These are phyloP conservation scores for Onygenales sp. DNA, from an alignment of 2,329 filamentous ascomycete species.

Conservation along the genomic window DNA sequence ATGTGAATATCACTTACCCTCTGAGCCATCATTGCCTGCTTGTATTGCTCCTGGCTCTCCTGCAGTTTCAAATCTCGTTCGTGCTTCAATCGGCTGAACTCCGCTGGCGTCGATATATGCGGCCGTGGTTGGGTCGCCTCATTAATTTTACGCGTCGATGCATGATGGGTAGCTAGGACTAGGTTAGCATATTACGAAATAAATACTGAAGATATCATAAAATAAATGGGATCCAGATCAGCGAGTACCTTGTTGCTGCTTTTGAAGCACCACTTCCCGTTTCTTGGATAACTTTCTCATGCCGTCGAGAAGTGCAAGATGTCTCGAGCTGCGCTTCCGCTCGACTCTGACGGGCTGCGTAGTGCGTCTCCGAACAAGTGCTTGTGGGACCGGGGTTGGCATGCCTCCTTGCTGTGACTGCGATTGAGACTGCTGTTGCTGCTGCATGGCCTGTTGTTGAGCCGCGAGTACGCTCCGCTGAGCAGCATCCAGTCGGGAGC, in stretches of 20 bases:
- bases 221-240: neutral
- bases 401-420: constrained; percentile 12
- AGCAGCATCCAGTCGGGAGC: constrained; percentile 53
- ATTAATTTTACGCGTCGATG: constrained; percentile 71
- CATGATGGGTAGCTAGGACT: constrained; percentile 44
- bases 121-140: constrained; percentile 54
- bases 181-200: constrained; percentile 33
- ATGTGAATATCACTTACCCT: constrained; percentile 30
- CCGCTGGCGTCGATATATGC: constrained; percentile 65
- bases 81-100: constrained; percentile 82
- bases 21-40: constrained; percentile 53
- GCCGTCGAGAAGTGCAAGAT: constrained; percentile 80
- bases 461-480: constrained; percentile 50
- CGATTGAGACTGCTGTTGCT: constrained; percentile 45
- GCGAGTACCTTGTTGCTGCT: constrained; percentile 64
- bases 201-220: neutral
- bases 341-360: constrained; percentile 74
- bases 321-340: constrained; percentile 72
- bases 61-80: constrained; percentile 67
- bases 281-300: constrained; percentile 96
- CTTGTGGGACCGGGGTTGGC: constrained; percentile 43
- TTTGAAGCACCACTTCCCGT: constrained; percentile 72
- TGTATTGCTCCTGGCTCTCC: constrained; percentile 49
- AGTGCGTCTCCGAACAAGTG: constrained; percentile 57
- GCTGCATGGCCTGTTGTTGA: constrained; percentile 42